A percentile compares a stretch with the other conserved stretches of the same genome.
These are phyloP conservation scores for Trichoderma koningii DNA, from an alignment of 2,329 filamentous ascomycete genomes.

Conservation along the genomic window DNA sequence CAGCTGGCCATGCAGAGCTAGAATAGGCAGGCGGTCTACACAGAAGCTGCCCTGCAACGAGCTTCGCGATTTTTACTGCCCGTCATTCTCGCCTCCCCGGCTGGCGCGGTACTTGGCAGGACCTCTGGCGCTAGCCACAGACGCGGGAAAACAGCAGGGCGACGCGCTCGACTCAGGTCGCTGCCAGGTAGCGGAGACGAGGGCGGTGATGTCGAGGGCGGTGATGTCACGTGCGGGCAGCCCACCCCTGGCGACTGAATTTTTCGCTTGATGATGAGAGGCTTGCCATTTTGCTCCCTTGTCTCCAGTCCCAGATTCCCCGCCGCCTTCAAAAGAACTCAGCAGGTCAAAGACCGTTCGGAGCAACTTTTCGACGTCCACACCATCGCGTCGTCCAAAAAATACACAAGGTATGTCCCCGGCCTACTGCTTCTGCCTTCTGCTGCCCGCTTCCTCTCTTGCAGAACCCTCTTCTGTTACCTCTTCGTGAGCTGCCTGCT, in stretches of 20 bases:
- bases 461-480: neutral
- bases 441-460: neutral
- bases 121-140: neutral
- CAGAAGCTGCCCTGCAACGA: neutral
- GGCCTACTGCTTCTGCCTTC: conserved; percentile 2
- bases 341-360: conserved; percentile 39
- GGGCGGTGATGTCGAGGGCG: conserved; percentile 34
- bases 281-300: conserved; percentile 34
- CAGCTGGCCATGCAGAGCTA: neutral
- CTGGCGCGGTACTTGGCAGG: conserved; percentile 7
- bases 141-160: conserved; percentile 1
- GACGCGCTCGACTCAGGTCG: neutral
- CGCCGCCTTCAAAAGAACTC: conserved; percentile 48
- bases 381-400: conserved; percentile 38
- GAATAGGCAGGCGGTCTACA: conserved; percentile 13
- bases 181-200: neutral
- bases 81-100: conserved; percentile 3
- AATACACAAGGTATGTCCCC: conserved; percentile 30
- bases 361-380: conserved; percentile 41
- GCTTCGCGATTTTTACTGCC: conserved; percentile 10
- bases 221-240: conserved; percentile 43
- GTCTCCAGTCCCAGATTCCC: conserved; percentile 40
- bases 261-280: conserved; percentile 43
- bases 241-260: conserved; percentile 43
- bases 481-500: conserved; percentile 2